Percentiles rank a stretch among this genome's conserved stretches.
Conservation (phyloP, 345 rosid species). For the Euclidium syriacum region DNA sequence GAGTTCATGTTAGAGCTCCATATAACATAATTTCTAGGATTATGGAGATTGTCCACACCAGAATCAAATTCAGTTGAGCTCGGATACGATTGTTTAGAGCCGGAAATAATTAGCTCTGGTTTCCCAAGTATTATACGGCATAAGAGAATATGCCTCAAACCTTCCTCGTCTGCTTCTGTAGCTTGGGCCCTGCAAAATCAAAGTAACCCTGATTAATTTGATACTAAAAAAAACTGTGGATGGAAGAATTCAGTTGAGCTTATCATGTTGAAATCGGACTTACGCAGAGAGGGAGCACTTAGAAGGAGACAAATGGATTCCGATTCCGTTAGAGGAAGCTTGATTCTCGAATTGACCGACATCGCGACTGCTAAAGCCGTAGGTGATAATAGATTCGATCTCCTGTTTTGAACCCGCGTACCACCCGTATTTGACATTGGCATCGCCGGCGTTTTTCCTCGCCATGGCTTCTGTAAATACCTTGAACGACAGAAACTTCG, state of each 20-base stretch:
- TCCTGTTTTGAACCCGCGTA: constrained; percentile 39
- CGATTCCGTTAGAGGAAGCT: constrained; percentile 19
- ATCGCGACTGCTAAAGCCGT: constrained; percentile 34
- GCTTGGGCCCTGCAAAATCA: constrained; percentile 16
- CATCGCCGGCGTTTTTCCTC: constrained; percentile 37
- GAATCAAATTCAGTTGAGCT: constrained; percentile 59
- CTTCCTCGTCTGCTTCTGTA: constrained; percentile 40
- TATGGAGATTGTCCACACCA: constrained; percentile 45
- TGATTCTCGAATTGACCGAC: background rate
- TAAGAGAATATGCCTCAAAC: constrained; percentile 58
- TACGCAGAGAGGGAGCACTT: constrained; percentile 32
- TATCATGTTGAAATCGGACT: background rate
- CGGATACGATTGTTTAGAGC: constrained; percentile 51
- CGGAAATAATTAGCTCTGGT: constrained; percentile 42
- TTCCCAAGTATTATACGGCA: constrained; percentile 74
- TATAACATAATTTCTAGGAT: constrained; percentile 51
- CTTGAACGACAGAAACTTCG: constrained; percentile 31
- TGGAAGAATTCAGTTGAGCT: too few relatives aligned
- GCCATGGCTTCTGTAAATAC: constrained; percentile 33
- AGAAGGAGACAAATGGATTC: constrained; percentile 34
- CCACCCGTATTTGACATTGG: constrained; percentile 40
- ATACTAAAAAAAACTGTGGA: too few relatives aligned
- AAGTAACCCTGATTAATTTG: too few relatives aligned
- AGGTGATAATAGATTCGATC: constrained; percentile 23
- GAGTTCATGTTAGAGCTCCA: constrained; percentile 67